A percentile compares a stretch with the other conserved stretches of the same genome.
phyloP scores from a whole-genome alignment of 78 protist genomes.

The Chrysochromulina parva region DNA sequence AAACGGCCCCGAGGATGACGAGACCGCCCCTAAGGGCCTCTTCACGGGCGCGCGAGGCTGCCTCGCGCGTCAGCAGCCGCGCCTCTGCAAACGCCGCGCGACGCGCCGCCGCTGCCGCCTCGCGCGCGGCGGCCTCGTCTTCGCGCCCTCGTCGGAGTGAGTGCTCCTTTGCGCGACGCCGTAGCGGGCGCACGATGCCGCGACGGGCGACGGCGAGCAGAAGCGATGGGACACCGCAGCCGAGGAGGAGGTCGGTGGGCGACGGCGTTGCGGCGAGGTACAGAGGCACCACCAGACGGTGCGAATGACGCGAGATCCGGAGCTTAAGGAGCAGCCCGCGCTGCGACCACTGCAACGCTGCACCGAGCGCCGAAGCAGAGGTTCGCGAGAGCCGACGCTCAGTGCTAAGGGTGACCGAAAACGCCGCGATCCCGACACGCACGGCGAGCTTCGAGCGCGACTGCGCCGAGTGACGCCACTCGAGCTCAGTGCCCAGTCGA shows the following conservation, averaged over 20 bases:
- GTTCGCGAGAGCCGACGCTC: too few relatives aligned
- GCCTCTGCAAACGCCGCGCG: background rate
- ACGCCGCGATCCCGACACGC: background rate
- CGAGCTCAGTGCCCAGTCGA: background rate
- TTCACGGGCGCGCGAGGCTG: background rate
- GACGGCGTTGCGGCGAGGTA: background rate
- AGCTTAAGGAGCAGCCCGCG: background rate
- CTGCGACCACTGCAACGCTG: background rate
- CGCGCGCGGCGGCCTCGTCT: background rate
- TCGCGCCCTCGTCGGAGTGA: background rate
- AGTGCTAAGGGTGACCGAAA: background rate
- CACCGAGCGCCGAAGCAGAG: background rate
- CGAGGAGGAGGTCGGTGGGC: background rate
- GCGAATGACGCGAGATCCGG: background rate
- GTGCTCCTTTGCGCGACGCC: background rate
- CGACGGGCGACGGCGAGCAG: background rate
- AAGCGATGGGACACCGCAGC: background rate
- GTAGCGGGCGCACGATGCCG: background rate
- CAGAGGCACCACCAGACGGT: background rate
- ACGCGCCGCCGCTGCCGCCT: background rate
- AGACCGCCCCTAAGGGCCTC: background rate
- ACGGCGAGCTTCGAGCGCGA: background rate
- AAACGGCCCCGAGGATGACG: background rate
- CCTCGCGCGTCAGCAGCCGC: background rate
- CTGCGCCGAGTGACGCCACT: background rate